Evolutionary conservation across 75 land plant genomes (phyloP), one percentile per base, ranked within the genome.

Genomic region (Isoetes taiwanensis): DNA sequence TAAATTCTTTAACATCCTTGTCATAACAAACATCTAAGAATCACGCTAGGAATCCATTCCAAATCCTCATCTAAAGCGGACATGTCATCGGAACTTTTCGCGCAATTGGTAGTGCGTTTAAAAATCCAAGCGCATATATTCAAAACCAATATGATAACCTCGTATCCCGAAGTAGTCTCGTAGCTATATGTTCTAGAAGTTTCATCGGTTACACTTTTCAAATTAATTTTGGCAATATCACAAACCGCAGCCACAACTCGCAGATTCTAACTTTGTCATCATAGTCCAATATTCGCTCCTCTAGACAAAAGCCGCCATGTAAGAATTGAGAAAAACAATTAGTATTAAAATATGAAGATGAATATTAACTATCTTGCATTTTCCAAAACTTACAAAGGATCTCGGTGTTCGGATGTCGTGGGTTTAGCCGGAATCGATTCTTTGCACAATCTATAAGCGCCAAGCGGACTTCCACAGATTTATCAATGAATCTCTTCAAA

Each of bases 1-100:
- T 83, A 61, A 84, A 80, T 25, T 75, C 89, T 35, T 75, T 78
- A 30, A 63, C 65, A 59, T 78, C 86, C 65, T 74, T 90, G 65
- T 88, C 90, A 76, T 71, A 81, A 58, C 81, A 81, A 64, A 35
- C 86, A 77, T 57, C 76, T 59, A 50, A 85, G 64, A 25, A 94
- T 64, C 60, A 61, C 84, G 27, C 78, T 75, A 0, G 99, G 99
- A 48, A 94, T 94, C 68, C 87, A 77, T 62, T 94, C 96, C 48
- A 77, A 72, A 32, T 76, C 67, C 17, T 79, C 63, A 52, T 54
- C 66, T 21, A 67, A 41, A 20, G 50, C 23, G 28, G 64, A 32
- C 30, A 56, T 30, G 16, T 75, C 83, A 52, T 76, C 73, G 23
- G 53, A 59, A 71, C 89, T 81, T 60, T 68, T 63, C 9, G 30